These are phyloP conservation scores for Schizophyllum amplum DNA, from an alignment of 1,284 basidiomycete species.

Conservation along the genomic window DNA sequence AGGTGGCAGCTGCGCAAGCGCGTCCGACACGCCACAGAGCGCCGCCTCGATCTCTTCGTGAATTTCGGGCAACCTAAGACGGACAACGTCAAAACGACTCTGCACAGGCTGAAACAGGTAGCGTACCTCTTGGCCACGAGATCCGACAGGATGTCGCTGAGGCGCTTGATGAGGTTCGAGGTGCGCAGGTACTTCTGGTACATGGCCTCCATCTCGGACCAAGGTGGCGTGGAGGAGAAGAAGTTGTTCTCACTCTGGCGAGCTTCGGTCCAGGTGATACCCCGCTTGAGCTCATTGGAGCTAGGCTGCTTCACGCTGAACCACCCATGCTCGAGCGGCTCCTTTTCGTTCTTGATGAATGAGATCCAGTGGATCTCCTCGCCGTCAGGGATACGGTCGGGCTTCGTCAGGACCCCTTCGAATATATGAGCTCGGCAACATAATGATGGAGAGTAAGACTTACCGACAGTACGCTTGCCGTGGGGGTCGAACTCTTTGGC, in stretches of 20 bases:
- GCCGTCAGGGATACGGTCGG: conserved; percentile 59
- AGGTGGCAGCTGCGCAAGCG: conserved; percentile 36
- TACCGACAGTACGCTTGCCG: conserved; percentile 64
- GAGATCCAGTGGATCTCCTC: conserved; percentile 55
- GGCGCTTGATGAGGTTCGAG: conserved; percentile 39
- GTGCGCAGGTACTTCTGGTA: conserved; percentile 50
- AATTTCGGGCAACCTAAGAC: conserved; percentile 51
- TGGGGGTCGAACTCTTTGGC: conserved; percentile 48
- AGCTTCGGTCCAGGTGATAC: conserved; percentile 54
- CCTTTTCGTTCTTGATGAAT: conserved; percentile 48
- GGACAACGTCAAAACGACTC: not conserved
- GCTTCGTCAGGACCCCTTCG: conserved; percentile 75
- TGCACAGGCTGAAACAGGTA: not conserved
- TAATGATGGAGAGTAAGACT: conserved; percentile 8
- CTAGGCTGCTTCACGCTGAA: conserved; percentile 69
- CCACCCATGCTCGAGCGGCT: conserved; percentile 57
- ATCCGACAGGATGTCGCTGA: conserved; percentile 48
- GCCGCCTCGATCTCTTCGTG: conserved; percentile 39
- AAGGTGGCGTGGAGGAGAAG: conserved; percentile 50
- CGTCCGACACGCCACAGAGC: conserved; percentile 29
- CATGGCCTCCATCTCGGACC: conserved; percentile 41
- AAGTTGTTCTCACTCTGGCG: conserved; percentile 57
- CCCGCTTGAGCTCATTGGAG: conserved; percentile 41
- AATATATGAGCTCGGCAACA: not conserved
- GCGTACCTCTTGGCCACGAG: conserved; percentile 49